A percentile compares a stretch with the other conserved stretches of the same genome.
Evolutionary conservation across 2,329 filamentous ascomycete genomes (phyloP).

Genomic region (Ceratocystis smalleyi): DNA sequence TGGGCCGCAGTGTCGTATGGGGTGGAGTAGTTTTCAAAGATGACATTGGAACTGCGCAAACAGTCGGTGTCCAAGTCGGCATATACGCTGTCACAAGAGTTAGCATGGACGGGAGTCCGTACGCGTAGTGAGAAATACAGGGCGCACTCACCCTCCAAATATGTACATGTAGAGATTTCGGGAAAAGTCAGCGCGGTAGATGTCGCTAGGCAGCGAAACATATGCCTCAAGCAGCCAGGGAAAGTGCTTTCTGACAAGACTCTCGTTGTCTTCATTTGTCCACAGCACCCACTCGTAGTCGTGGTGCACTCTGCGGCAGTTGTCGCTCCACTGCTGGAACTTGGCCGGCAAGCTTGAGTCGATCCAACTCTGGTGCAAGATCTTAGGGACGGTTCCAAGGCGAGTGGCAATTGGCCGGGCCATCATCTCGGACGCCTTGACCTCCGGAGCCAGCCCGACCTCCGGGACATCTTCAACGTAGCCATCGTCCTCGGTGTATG

Average conservation of each 20-base stretch:
- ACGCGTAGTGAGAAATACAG: not conserved
- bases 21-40: constrained; percentile 19
- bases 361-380: constrained; percentile 23
- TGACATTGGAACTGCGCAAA: constrained; percentile 20
- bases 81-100: constrained; percentile 20
- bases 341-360: constrained; percentile 19
- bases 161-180: constrained; percentile 26
- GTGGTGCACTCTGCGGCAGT: constrained; percentile 22
- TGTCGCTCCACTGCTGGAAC: constrained; percentile 23
- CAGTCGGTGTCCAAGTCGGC: constrained; percentile 25
- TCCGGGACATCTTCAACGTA: not conserved
- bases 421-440: constrained; percentile 12
- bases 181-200: constrained; percentile 24
- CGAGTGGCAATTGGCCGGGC: constrained; percentile 12
- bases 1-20: constrained; percentile 1
- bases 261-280: constrained; percentile 26
- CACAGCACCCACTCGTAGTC: constrained; percentile 27
- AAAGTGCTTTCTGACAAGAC: constrained; percentile 23
- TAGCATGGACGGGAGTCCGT: not conserved
- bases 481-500: not conserved
- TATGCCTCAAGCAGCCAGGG: constrained; percentile 23
- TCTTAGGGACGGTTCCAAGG: constrained; percentile 25
- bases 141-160: constrained; percentile 23
- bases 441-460: not conserved
- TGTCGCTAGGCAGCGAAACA: constrained; percentile 22